phyloP scores from a whole-genome alignment of 495 filamentous ascomycete genomes.

The Cladorrhinum samala region DNA sequence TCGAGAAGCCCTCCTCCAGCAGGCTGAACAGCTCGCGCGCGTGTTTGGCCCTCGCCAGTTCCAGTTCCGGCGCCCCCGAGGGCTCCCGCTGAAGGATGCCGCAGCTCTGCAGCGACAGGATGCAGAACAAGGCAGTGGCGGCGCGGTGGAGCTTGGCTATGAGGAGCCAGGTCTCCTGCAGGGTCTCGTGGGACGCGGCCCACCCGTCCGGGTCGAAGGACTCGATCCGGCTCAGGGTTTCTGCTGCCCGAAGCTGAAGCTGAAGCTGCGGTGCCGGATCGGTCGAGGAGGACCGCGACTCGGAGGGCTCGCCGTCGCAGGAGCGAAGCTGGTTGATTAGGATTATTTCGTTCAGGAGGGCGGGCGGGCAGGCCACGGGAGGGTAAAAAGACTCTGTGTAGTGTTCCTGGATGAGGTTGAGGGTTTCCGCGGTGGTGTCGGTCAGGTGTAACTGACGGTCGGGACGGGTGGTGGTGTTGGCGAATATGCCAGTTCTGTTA shows the following conservation, averaged over 20 bases:
- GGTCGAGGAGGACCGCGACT: no score
- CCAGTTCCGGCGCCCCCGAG: neutral
- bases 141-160: conserved; percentile 19
- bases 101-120: conserved; percentile 24
- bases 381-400: conserved; percentile 16
- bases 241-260: conserved; percentile 10
- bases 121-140: conserved; percentile 29
- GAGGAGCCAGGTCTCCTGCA: conserved; percentile 22
- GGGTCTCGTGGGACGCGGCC: conserved; percentile 15
- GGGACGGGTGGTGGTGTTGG: conserved; percentile 30
- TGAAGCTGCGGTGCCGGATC: conserved; percentile 2
- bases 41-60: neutral
- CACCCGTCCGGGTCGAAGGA: conserved; percentile 23
- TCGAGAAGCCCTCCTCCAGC: conserved; percentile 14
- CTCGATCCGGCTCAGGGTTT: conserved; percentile 16
- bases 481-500: conserved; percentile 20
- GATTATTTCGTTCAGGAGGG: conserved; percentile 21
- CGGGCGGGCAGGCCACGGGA: conserved; percentile 15
- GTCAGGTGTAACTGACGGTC: conserved; percentile 16
- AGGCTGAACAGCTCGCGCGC: conserved; percentile 8
- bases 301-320: no score
- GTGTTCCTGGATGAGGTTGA: conserved; percentile 12
- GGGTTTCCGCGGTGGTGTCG: conserved; percentile 10
- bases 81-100: neutral
- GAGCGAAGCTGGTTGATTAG: conserved; percentile 25